Evolutionary conservation across 78 protist genomes (phyloP), one percentile per base, ranked within the genome.

Genomic region (Cavenderia fasciculata): DNA sequence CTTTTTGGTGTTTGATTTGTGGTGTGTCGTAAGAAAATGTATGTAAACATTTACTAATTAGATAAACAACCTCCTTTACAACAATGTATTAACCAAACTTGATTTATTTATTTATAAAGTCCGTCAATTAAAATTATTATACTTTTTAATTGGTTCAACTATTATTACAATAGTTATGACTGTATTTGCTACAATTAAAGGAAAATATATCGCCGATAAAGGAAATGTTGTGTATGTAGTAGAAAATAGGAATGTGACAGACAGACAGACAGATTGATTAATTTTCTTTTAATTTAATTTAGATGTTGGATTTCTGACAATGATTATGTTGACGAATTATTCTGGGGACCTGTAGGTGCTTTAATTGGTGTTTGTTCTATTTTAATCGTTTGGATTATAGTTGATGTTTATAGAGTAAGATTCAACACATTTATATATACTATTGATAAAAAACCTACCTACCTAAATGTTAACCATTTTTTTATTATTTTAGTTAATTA

Each of bases 1-100:
- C 36, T 33, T 77, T 18, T 49, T 77, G 73, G 52, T 70, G 0
- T 77, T 44, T 77, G 87, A 77, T 46, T 34, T 77, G 8, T 77
- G 87, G 87, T 46, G 70, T 63, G 38, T 63, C 8, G 33, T 63
- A 21, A 33, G 72, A 63, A 63, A 34, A 40, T 40, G 72, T 63
- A 63, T n/a, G 38, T 63, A n/a, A 63, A 4, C 8, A 16, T 36
- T n/a, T n/a, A 12, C 33, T 7, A 63, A 4, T 38, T 21, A 27
- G 4, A 21, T 57, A 10, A 6, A 27, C 6, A 57, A 18, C n/a
- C 27, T 27, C 27, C 2, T 18, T 18, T 57, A 2, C 27, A 27
- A 10, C 27, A 57, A 27, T 25, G 27, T 25, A 21, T 52, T 4
- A 52, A 21, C 8, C 8, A 27, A 44, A 44, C 6, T 57, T 57